Evolutionary conservation across 2,329 filamentous ascomycete genomes (phyloP).

Genomic region (Ophiostoma tasmaniense): DNA sequence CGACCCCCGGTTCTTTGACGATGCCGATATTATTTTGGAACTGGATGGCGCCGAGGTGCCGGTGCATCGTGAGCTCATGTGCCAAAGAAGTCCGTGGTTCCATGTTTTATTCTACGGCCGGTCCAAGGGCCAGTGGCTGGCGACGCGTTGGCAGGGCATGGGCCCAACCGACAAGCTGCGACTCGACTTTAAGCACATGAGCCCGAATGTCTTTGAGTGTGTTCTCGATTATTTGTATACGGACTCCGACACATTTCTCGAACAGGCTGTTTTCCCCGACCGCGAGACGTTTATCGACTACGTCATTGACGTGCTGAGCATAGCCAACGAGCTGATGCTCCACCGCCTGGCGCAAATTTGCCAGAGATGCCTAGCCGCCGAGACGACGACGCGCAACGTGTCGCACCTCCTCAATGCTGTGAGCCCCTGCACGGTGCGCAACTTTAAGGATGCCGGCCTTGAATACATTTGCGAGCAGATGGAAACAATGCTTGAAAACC

Average conservation of each 20-base stretch:
- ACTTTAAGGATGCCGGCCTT: slow-evolving; percentile 80
- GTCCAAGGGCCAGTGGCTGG: slow-evolving; percentile 76
- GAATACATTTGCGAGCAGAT: slow-evolving; percentile 90
- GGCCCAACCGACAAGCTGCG: slow-evolving; percentile 20
- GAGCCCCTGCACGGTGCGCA: slow-evolving; percentile 69
- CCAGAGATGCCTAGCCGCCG: slow-evolving; percentile 72
- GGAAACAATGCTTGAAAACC: slow-evolving; percentile 86
- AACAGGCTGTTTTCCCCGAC: slow-evolving; percentile 60
- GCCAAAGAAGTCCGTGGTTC: slow-evolving; percentile 86
- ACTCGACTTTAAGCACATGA: slow-evolving; percentile 77
- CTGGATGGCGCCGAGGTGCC: slow-evolving; percentile 63
- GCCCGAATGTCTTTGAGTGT: slow-evolving; percentile 62
- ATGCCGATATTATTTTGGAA: slow-evolving; percentile 71
- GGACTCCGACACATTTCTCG: slow-evolving; percentile 72
- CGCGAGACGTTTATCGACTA: slow-evolving; percentile 81
- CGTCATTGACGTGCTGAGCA: slow-evolving; percentile 82
- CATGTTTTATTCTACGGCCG: slow-evolving; percentile 82
- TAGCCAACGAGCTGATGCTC: slow-evolving; percentile 92
- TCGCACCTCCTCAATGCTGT: slow-evolving; percentile 78
- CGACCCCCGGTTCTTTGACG: slow-evolving; percentile 64
- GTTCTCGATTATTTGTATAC: slow-evolving; percentile 77
- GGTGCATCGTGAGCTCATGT: slow-evolving; percentile 71
- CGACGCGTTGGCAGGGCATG: slow-evolving; percentile 49
- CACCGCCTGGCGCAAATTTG: slow-evolving; percentile 84
- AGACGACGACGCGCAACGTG: slow-evolving; percentile 80